Conservation (phyloP, 495 filamentous ascomycete genomes). For the Lophiostoma macrostomum region DNA sequence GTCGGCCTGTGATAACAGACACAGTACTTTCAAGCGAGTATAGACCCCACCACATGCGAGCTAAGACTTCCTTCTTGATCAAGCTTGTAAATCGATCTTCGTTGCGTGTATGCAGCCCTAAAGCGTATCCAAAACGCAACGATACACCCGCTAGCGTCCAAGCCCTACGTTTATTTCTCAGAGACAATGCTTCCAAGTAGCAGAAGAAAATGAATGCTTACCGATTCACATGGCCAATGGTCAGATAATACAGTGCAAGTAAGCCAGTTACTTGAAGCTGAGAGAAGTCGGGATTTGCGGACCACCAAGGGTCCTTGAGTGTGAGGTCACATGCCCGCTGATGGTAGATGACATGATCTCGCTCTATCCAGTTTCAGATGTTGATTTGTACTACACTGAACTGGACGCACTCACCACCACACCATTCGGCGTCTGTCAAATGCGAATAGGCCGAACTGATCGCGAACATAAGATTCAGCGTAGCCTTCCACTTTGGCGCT, state of each 20-base stretch:
- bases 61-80: slow-evolving; percentile 23
- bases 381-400: neutral
- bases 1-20: slow-evolving; percentile 25
- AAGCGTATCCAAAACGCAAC: slow-evolving; percentile 53
- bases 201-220: slow-evolving; percentile 35
- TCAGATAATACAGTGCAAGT: slow-evolving; percentile 57
- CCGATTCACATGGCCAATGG: slow-evolving; percentile 59
- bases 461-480: slow-evolving; percentile 63
- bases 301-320: slow-evolving; percentile 33
- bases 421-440: slow-evolving; percentile 46
- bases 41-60: slow-evolving; percentile 30
- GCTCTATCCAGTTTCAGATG: slow-evolving; percentile 36
- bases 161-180: slow-evolving; percentile 44
- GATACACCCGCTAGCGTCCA: slow-evolving; percentile 60
- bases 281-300: slow-evolving; percentile 40
- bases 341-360: slow-evolving; percentile 57
- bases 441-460: slow-evolving; percentile 54
- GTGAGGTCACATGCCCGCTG: slow-evolving; percentile 52
- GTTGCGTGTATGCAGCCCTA: slow-evolving; percentile 62
- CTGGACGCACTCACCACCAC: slow-evolving; percentile 20
- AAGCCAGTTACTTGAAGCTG: slow-evolving; percentile 59
- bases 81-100: slow-evolving; percentile 30
- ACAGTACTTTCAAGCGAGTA: slow-evolving; percentile 29
- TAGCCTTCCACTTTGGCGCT: slow-evolving; percentile 51
- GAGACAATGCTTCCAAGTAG: slow-evolving; percentile 7